Percentiles rank a stretch among this genome's conserved stretches.
These are phyloP conservation scores for Malus sylvestris DNA, from an alignment of 306 rosid species.

Conservation along the genomic window DNA sequence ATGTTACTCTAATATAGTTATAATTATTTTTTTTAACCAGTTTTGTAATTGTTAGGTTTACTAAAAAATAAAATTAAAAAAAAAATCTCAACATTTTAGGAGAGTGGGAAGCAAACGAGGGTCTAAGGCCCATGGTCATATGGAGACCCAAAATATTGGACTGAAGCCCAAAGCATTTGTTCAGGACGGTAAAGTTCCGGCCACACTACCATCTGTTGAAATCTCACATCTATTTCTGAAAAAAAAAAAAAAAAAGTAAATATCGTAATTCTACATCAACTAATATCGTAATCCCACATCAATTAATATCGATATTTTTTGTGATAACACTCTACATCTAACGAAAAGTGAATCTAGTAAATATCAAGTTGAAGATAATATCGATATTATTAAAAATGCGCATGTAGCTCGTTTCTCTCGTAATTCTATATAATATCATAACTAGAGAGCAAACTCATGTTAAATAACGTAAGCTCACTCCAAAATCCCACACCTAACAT, in stretches of 20 bases:
- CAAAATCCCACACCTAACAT: no score
- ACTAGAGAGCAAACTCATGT: rapidly evolving
- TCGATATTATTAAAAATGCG: rapidly evolving
- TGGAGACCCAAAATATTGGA: background rate
- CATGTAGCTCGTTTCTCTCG: rapidly evolving
- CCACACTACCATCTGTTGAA: background rate
- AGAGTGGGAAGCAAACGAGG: background rate
- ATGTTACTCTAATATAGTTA: no score
- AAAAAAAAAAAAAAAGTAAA: no score
- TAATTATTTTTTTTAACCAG: no score
- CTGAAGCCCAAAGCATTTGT: background rate
- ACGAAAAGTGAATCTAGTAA: rapidly evolving
- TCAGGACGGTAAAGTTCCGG: background rate
- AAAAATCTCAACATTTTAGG: background rate
- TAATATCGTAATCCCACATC: rapidly evolving
- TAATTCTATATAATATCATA: no score
- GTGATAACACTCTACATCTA: rapidly evolving
- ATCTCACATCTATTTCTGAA: no score
- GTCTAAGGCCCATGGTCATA: background rate
- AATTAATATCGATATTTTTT: rapidly evolving
- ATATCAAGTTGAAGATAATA: rapidly evolving
- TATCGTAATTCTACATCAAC: rapidly evolving
- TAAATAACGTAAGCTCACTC: no score
- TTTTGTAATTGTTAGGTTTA: no score
- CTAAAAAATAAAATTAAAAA: background rate